Conservation (phyloP, 352 stramenopile genomes). For the Hyaloperonospora brassicae region DNA sequence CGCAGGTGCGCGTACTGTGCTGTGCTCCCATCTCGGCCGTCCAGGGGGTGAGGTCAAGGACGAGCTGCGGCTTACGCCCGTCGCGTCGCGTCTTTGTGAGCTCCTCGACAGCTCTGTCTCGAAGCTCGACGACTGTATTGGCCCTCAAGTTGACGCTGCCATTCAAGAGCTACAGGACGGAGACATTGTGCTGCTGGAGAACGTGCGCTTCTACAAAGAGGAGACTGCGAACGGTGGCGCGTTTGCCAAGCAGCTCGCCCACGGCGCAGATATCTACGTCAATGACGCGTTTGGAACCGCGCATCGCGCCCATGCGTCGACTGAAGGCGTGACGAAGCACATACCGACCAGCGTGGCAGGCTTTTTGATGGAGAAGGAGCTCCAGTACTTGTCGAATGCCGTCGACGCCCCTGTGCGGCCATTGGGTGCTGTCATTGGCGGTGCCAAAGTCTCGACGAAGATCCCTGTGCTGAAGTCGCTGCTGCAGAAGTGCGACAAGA, state of each 20-base stretch:
- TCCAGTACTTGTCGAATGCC: constrained; percentile 91
- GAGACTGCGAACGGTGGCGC: constrained; percentile 94
- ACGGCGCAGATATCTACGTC: constrained; percentile 92
- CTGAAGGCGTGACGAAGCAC: constrained; percentile 94
- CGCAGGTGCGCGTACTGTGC: constrained; percentile 90
- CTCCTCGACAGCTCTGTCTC: constrained; percentile 88
- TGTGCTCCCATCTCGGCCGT: constrained; percentile 96
- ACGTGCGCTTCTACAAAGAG: constrained; percentile 96
- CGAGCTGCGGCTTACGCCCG: constrained; percentile 82
- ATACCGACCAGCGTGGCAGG: constrained; percentile 89
- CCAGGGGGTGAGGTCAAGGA: constrained; percentile 89
- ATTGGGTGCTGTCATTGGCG: constrained; percentile 93
- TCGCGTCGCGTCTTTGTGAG: constrained; percentile 89
- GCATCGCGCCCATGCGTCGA: constrained; percentile 96
- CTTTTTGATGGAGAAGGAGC: constrained; percentile 96
- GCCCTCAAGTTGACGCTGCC: constrained; percentile 77
- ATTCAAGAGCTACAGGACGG: constrained; percentile 83
- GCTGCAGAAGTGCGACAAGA: constrained; percentile 93
- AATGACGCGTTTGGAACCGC: constrained; percentile 98
- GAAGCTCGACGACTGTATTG: constrained; percentile 94
- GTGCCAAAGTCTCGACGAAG: constrained; percentile 94
- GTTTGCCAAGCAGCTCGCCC: constrained; percentile 92
- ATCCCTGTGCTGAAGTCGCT: constrained; percentile 95
- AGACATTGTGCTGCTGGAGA: constrained; percentile 90
- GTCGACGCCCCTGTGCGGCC: constrained; percentile 86